These are phyloP conservation scores for Tolypocladium album DNA, from an alignment of 2,329 filamentous ascomycete species.

Conservation along the genomic window DNA sequence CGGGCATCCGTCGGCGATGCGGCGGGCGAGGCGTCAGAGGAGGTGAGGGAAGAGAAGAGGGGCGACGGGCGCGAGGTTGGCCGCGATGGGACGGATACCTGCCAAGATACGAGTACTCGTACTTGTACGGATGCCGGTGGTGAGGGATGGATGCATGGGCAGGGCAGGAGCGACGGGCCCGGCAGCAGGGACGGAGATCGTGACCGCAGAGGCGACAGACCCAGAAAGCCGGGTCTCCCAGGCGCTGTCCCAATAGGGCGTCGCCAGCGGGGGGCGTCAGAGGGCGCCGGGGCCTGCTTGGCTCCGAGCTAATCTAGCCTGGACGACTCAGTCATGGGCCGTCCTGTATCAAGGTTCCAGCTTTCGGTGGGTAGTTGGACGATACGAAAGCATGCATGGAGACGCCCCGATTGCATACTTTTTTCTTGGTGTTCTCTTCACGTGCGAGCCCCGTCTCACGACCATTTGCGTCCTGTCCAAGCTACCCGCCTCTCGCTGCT, in stretches of 20 bases:
- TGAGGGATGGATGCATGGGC: background rate
- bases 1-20: background rate
- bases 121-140: background rate
- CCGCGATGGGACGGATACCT: background rate
- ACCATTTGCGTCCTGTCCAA: too few species aligned
- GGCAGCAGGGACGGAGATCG: background rate
- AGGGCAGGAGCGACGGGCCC: background rate
- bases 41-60: background rate
- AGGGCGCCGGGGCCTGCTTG: background rate
- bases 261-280: background rate
- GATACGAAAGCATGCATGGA: background rate
- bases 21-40: background rate
- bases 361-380: background rate
- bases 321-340: background rate
- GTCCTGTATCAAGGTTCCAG: background rate
- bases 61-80: background rate
- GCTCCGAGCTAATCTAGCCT: background rate
- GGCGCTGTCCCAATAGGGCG: background rate
- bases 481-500: too few species aligned
- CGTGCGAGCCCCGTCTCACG: background rate
- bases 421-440: background rate
- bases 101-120: too few species aligned
- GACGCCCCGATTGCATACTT: background rate
- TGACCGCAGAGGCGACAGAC: background rate
- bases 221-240: slow-evolving; percentile 5